Evolutionary conservation across 2,329 filamentous ascomycete genomes (phyloP), one percentile per base, ranked within the genome.

Genomic region (Proliferodiscus dingleyae): DNA sequence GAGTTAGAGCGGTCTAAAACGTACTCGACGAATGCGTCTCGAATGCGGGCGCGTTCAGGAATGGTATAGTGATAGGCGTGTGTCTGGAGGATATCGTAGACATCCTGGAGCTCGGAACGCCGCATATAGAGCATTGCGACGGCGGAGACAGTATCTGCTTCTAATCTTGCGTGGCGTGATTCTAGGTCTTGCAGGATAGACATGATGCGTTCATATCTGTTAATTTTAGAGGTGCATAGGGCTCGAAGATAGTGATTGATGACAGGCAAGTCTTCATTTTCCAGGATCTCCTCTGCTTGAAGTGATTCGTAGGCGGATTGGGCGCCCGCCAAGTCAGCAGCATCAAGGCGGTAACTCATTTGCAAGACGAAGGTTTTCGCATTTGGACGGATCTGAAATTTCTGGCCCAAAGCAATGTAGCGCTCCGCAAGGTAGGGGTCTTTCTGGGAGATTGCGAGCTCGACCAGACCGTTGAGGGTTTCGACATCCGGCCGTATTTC

Each of bases 11-110:
- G 67, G 56, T 93, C 80, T 15, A 83, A 66, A 52, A 84, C 85
- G 65, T 87, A 93, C 0, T 72, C 65, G 3, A 85, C 69, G 41
- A 96, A 79, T 1, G 78, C 75, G 10, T 80, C 71, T 22, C 81
- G 77, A 29, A 95, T 80, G 24, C 75, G 65, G 6, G 72, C 72
- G 49, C 89, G 81, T 61, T 94, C 85, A 10, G 75, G 71, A 19
- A 82, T 73, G 37, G 86, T 85, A 63, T 81, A 88, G 45, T 83
- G 77, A 54, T 81, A 80, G 4, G 81, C 77, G 55, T 93, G 83
- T 4, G 84, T 75, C 19, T 89, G 88, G 13, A 97, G 75, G 0
- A 94, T 76, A 61, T 95, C 88, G 51, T 89, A 84, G 4, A 89
- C 81, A 50, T 94, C 89, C 52, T 83, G 80, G 34, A 82, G 75